These are phyloP conservation scores for Mrakia hoshinonis DNA, from an alignment of 768 basidiomycete genomes.

Conservation along the genomic window DNA sequence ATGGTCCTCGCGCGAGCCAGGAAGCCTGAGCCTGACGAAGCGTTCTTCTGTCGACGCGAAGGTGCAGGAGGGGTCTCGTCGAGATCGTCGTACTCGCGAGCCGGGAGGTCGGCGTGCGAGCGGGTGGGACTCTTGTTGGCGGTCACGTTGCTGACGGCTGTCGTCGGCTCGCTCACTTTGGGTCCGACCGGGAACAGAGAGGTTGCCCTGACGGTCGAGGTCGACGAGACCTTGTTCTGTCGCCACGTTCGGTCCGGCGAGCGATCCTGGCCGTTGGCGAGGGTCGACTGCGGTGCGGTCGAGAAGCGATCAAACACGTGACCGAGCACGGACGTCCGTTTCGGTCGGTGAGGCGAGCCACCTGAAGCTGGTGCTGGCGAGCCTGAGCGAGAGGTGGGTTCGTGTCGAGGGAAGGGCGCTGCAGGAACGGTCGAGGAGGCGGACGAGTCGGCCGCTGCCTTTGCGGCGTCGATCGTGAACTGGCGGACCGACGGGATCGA, in stretches of 20 bases:
- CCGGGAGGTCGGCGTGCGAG: neutral
- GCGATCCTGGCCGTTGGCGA: neutral
- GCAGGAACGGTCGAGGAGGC: neutral
- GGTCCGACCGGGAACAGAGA: slow-evolving; percentile 4
- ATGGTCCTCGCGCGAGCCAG: neutral
- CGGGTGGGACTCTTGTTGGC: neutral
- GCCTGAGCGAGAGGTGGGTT: neutral
- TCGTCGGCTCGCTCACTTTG: slow-evolving; percentile 2
- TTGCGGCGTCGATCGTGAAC: neutral
- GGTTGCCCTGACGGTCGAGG: neutral
- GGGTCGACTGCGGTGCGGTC: neutral
- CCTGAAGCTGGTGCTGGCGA: neutral
- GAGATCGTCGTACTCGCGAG: neutral
- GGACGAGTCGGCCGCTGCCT: neutral
- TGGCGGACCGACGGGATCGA: slow-evolving; percentile 1
- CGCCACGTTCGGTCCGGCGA: neutral
- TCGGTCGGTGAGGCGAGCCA: neutral
- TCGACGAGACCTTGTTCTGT: neutral
- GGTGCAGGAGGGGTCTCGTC: neutral
- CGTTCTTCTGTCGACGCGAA: neutral
- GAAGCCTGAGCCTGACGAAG: neutral
- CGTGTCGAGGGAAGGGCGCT: neutral
- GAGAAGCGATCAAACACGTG: slow-evolving; percentile 6
- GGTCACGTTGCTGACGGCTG: slow-evolving; percentile 6
- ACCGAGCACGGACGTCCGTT: neutral